A percentile compares a stretch with the other conserved stretches of the same genome.
Evolutionary conservation across 345 rosid species (phyloP).

Genomic region (Arabidopsis suecica): DNA sequence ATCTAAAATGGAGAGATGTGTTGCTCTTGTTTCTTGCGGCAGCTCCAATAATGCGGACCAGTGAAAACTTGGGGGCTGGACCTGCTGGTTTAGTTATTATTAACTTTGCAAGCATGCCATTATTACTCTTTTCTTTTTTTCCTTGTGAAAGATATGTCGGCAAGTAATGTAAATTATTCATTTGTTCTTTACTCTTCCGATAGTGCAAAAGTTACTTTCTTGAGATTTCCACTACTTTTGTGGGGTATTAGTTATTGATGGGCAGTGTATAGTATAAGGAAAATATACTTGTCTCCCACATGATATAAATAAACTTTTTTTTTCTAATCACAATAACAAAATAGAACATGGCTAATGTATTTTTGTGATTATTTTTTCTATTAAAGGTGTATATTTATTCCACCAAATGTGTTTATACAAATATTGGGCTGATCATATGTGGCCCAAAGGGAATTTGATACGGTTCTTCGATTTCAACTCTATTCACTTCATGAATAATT

Average conservation of each 20-base stretch:
- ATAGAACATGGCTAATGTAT: neutral
- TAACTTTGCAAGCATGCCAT: slow-evolving; percentile 24
- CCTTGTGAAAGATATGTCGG: slow-evolving; percentile 33
- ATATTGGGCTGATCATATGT: slow-evolving; percentile 17
- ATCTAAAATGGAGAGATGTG: neutral
- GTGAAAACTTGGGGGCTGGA: neutral
- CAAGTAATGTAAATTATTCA: slow-evolving; percentile 18
- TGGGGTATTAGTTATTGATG: slow-evolving; percentile 46
- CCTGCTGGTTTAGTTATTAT: slow-evolving; percentile 20
- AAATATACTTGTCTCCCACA: slow-evolving; percentile 30
- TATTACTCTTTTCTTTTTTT: slow-evolving; percentile 7
- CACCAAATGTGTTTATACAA: slow-evolving; percentile 8
- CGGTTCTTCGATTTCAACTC: neutral
- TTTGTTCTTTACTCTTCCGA: slow-evolving; percentile 36
- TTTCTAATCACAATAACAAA: too few species aligned
- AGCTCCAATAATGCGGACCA: slow-evolving; percentile 6
- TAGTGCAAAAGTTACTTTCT: slow-evolving; percentile 41
- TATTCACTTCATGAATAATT: neutral
- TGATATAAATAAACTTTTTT: neutral
- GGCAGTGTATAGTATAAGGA: slow-evolving; percentile 24
- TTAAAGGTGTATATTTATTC: neutral
- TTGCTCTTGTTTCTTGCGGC: slow-evolving; percentile 3
- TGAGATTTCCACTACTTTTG: slow-evolving; percentile 41
- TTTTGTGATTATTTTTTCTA: neutral
- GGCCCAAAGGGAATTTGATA: slow-evolving; percentile 14